These are phyloP conservation scores for Pseudonitzschia delicatissima DNA, from an alignment of 108 stramenopile genomes.

Conservation along the genomic window DNA sequence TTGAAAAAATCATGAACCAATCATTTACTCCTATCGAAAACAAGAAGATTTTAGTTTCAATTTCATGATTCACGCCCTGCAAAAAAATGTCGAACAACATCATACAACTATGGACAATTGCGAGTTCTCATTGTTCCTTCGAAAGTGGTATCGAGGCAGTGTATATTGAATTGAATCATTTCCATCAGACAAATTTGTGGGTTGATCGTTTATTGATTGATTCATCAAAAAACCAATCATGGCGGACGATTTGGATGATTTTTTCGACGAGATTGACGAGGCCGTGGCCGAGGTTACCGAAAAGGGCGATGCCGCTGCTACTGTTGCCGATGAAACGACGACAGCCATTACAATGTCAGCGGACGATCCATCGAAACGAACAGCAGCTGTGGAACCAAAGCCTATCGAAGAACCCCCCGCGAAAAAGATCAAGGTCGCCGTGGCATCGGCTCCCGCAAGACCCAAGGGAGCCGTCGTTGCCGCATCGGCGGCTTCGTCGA, in stretches of 20 bases:
- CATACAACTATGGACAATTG: too few relatives aligned
- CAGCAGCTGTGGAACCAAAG: not conserved
- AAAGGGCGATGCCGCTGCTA: constrained; percentile 12
- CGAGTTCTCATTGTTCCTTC: too few relatives aligned
- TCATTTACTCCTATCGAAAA: too few relatives aligned
- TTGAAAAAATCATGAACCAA: too few relatives aligned
- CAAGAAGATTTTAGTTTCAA: too few relatives aligned
- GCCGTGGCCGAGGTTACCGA: constrained; percentile 61
- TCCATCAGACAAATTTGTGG: too few relatives aligned
- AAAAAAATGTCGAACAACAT: too few relatives aligned
- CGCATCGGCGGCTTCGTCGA: constrained; percentile 31
- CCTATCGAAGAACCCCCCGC: not conserved
- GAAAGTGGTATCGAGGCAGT: not conserved
- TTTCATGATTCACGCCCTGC: too few relatives aligned
- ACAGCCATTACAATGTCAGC: constrained; percentile 10
- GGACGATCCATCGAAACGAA: not conserved
- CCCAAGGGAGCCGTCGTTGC: constrained; percentile 50
- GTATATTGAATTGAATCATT: too few relatives aligned
- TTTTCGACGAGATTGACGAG: constrained; percentile 78
- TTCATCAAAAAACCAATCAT: constrained; percentile 1
- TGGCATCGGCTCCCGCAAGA: constrained; percentile 16
- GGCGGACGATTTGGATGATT: constrained; percentile 80
- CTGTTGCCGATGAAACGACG: not conserved
- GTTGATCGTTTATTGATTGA: too few relatives aligned
- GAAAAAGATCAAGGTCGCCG: constrained; percentile 20